A percentile compares a stretch with the other conserved stretches of the same genome.
phyloP scores from a whole-genome alignment of 1,284 basidiomycete species.

The Cryptococcus sp. region DNA sequence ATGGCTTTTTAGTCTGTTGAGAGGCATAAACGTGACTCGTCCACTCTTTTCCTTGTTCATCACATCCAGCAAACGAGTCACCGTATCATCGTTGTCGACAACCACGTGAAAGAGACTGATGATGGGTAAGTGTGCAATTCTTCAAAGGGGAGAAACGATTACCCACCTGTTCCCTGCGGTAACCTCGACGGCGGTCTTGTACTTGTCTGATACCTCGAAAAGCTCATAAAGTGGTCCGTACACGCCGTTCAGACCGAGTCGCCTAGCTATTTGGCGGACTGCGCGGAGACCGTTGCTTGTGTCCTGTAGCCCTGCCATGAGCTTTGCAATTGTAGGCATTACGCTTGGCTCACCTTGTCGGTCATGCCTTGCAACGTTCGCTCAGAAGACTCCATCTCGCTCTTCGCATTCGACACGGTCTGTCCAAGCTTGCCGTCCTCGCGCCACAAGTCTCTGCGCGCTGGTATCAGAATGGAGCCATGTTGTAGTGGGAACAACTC shows the following conservation, averaged over 20 bases:
- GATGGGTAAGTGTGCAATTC: neutral
- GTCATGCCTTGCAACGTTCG: slow-evolving; percentile 83
- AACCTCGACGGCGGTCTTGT: slow-evolving; percentile 89
- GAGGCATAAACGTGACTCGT: slow-evolving; percentile 96
- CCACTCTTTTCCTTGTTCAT: slow-evolving; percentile 92
- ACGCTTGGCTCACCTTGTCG: slow-evolving; percentile 70
- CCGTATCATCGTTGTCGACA: slow-evolving; percentile 93
- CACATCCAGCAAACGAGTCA: slow-evolving; percentile 78
- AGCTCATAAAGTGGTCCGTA: slow-evolving; percentile 93
- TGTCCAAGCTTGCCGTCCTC: slow-evolving; percentile 87
- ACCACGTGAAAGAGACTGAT: slow-evolving; percentile 92
- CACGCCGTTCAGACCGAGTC: slow-evolving; percentile 70
- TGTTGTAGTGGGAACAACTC: slow-evolving; percentile 28
- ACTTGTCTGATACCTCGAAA: slow-evolving; percentile 89
- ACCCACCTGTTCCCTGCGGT: slow-evolving; percentile 87
- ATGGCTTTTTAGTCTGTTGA: slow-evolving; percentile 91
- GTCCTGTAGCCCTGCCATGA: slow-evolving; percentile 60
- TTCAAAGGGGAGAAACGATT: neutral
- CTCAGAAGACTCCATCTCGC: slow-evolving; percentile 79
- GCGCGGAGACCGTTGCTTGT: slow-evolving; percentile 83
- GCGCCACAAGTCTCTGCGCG: slow-evolving; percentile 75
- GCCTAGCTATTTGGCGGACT: slow-evolving; percentile 76
- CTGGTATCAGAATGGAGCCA: neutral
- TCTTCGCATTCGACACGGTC: slow-evolving; percentile 70
- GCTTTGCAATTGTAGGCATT: neutral